Percentiles rank a stretch among this genome's conserved stretches.
Conservation (phyloP, 2,329 filamentous ascomycete species). For the Elsinoe arachidis region DNA sequence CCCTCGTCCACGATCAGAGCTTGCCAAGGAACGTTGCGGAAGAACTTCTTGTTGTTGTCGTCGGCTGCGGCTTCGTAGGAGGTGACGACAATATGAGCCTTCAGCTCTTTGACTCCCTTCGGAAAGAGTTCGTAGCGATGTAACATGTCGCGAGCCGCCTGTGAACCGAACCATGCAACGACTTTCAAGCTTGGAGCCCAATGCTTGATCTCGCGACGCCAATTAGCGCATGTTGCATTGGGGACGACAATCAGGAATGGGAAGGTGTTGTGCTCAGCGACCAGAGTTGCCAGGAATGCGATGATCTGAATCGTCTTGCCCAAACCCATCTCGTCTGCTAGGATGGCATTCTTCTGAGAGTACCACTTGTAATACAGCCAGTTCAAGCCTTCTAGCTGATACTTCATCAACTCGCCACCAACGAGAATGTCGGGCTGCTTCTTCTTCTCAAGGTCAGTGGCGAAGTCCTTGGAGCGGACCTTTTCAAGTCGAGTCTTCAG, state of each 20-base stretch:
- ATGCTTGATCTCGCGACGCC: slow-evolving; percentile 89
- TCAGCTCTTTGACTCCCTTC: slow-evolving; percentile 53
- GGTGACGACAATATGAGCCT: slow-evolving; percentile 85
- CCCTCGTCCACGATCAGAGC: slow-evolving; percentile 91
- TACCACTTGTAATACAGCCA: slow-evolving; percentile 93
- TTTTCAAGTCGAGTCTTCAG: slow-evolving; percentile 60
- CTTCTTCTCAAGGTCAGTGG: slow-evolving; percentile 55
- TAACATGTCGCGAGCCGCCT: slow-evolving; percentile 63
- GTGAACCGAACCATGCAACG: slow-evolving; percentile 84
- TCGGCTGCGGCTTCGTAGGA: slow-evolving; percentile 87
- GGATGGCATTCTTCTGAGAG: slow-evolving; percentile 70
- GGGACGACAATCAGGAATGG: slow-evolving; percentile 90
- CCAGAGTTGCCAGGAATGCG: slow-evolving; percentile 64
- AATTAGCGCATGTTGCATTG: slow-evolving; percentile 94
- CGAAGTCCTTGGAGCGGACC: slow-evolving; percentile 60
- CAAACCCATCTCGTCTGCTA: slow-evolving; percentile 96
- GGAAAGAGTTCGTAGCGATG: slow-evolving; percentile 82
- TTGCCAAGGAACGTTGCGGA: slow-evolving; percentile 69
- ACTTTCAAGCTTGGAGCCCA: slow-evolving; percentile 82
- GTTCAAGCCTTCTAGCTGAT: slow-evolving; percentile 87
- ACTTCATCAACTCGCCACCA: slow-evolving; percentile 80
- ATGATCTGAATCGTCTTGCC: slow-evolving; percentile 96
- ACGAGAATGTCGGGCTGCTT: slow-evolving; percentile 65
- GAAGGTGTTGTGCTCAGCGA: slow-evolving; percentile 59
- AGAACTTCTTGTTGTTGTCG: slow-evolving; percentile 54